Evolutionary conservation across 179 eudicot species (phyloP), one percentile per base, ranked within the genome.

Genomic region (Spergularia azorica): DNA sequence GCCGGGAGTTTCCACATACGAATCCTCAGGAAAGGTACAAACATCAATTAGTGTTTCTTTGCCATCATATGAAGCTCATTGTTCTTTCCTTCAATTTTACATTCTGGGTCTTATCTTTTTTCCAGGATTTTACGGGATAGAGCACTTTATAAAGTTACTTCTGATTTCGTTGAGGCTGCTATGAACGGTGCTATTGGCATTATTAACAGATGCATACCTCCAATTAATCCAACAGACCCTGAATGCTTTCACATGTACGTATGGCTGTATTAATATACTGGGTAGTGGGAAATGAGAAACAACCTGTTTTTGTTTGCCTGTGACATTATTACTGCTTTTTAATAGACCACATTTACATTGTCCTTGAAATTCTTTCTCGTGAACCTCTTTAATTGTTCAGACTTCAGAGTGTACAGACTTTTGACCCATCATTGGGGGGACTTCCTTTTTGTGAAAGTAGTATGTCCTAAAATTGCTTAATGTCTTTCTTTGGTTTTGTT

Each of bases 241-340:
- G 99, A 95, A 84, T 95, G 99, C 90, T 95, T 95, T 85, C 97
- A 95, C 83, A 95, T 95, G 99, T 95, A 70, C 87, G 99, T 91
- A 39, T 64, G 59, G 76, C 62, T 64, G 21, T 39, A 43, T 18
- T 55, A 52, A 50, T n/a, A 58, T 15, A n/a, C 9, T 43, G 48
- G 48, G 48, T 0, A 43, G 48, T 2, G 0, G 18, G 36, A 58
- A 38, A 4, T 39, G 64, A 50, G 6, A 18, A 13, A 11, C 20
- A 7, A 18, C 4, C 46, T 18, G 15, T 68, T 15, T 61, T 46
- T 56, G 15, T 66, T 18, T n/a, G 18, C 8, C 72, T 21, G 13
- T 16, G 36, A 16, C 13, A 36, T 26, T n/a, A 15, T 46, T 17
- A 15, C 55, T 21, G 59, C 14, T 64, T 70, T 38, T 62, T 21